phyloP scores from a whole-genome alignment of 495 filamentous ascomycete species.

The Cercophora samala region DNA sequence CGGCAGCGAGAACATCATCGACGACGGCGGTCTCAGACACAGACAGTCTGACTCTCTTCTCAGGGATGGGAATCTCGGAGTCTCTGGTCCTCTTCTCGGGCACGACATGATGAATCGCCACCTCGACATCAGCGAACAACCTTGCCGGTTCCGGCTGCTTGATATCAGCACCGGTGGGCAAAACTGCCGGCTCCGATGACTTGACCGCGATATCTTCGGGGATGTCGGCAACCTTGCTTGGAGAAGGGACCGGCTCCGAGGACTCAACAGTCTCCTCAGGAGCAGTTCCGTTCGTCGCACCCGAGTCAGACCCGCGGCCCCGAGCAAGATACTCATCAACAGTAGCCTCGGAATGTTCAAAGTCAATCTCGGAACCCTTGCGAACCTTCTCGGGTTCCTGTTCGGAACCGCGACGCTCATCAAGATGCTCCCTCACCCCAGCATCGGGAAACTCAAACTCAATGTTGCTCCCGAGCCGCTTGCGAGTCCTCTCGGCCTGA shows the following conservation, averaged over 20 bases:
- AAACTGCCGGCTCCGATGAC: neutral
- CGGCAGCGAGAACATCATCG: neutral
- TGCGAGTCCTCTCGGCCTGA: neutral
- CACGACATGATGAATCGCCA: neutral
- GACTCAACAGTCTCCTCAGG: neutral
- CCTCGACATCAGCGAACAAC: neutral
- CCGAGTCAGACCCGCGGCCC: neutral
- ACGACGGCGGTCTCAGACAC: neutral
- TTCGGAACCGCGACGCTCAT: neutral
- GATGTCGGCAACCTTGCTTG: neutral
- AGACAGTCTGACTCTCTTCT: neutral
- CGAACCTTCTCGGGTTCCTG: neutral
- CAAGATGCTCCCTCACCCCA: neutral
- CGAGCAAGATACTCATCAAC: neutral
- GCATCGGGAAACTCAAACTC: conserved; percentile 1
- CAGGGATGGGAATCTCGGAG: neutral
- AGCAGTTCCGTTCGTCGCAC: neutral
- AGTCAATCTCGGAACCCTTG: conserved; percentile 5
- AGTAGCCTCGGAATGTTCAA: neutral
- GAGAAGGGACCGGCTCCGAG: neutral
- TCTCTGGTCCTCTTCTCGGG: neutral
- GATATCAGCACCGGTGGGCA: neutral
- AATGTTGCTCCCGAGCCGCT: neutral
- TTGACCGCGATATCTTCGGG: conserved; percentile 2
- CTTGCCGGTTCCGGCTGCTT: neutral